Evolutionary conservation across 768 basidiomycete genomes (phyloP).

Genomic region (Asterophora lycoperdoides): DNA sequence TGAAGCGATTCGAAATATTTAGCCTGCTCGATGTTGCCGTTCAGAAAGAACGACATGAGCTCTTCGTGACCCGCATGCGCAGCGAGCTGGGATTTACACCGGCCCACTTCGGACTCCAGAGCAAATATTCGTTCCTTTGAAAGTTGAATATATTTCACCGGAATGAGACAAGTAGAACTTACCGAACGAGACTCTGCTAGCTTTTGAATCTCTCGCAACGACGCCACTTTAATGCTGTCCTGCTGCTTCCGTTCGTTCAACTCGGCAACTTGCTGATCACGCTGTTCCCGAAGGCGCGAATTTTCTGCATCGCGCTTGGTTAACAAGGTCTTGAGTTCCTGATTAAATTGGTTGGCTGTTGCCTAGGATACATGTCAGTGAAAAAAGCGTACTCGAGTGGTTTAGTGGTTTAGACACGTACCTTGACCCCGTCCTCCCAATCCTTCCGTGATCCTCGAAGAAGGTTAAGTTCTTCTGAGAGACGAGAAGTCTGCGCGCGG

Average conservation of each 20-base stretch:
- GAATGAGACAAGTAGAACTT: slow-evolving; percentile 15
- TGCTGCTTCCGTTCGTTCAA: slow-evolving; percentile 63
- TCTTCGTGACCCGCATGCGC: slow-evolving; percentile 69
- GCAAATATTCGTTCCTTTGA: slow-evolving; percentile 67
- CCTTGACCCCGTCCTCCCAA: slow-evolving; percentile 42
- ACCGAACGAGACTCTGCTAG: slow-evolving; percentile 62
- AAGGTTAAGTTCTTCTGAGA: slow-evolving; percentile 41
- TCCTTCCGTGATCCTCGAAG: slow-evolving; percentile 38
- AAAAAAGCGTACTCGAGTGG: slow-evolving; percentile 3
- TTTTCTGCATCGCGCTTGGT: slow-evolving; percentile 65
- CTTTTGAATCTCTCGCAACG: slow-evolving; percentile 59
- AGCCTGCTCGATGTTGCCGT: slow-evolving; percentile 47
- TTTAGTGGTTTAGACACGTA: slow-evolving; percentile 27
- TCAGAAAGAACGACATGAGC: slow-evolving; percentile 65
- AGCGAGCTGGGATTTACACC: slow-evolving; percentile 74
- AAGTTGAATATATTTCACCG: slow-evolving; percentile 10
- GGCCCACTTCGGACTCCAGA: slow-evolving; percentile 65
- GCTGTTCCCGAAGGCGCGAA: slow-evolving; percentile 62
- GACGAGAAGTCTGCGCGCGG: slow-evolving; percentile 32
- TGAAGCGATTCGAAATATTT: slow-evolving; percentile 52
- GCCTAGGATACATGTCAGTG: slow-evolving; percentile 20
- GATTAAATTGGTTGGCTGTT: slow-evolving; percentile 43
- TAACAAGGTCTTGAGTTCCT: slow-evolving; percentile 60
- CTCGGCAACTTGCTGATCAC: slow-evolving; percentile 65
- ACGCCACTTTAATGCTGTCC: slow-evolving; percentile 53